Evolutionary conservation across 1,284 basidiomycete species (phyloP).

Genomic region (Coniferiporia sulphurascens): DNA sequence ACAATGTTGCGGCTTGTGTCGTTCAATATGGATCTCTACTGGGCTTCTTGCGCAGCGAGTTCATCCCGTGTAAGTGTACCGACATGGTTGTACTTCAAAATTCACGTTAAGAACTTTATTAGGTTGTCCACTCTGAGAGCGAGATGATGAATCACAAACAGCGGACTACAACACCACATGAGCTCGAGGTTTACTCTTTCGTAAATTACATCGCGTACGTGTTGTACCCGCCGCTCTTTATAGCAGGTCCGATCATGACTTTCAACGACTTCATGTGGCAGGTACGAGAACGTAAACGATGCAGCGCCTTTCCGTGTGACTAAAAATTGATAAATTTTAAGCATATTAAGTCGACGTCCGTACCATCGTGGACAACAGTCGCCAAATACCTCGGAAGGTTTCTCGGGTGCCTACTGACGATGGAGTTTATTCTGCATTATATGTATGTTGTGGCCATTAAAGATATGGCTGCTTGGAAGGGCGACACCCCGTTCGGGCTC

Average conservation of each 20-base stretch:
- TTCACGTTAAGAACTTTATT: background rate
- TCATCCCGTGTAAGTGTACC: constrained; percentile 39
- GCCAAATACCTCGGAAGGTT: constrained; percentile 69
- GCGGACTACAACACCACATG: constrained; percentile 44
- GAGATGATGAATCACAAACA: constrained; percentile 51
- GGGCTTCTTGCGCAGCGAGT: constrained; percentile 52
- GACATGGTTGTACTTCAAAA: background rate
- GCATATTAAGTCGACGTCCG: constrained; percentile 48
- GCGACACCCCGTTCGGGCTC: constrained; percentile 75
- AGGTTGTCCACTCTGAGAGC: constrained; percentile 30
- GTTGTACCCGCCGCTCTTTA: constrained; percentile 90
- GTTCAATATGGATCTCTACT: constrained; percentile 90
- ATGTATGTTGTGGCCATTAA: constrained; percentile 99
- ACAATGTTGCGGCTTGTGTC: constrained; percentile 94
- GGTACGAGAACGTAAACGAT: constrained; percentile 39
- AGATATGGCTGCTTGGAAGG: constrained; percentile 73
- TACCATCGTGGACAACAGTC: constrained; percentile 28
- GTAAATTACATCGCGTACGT: constrained; percentile 68
- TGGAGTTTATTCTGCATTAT: constrained; percentile 90
- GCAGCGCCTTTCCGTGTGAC: background rate
- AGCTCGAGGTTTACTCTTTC: constrained; percentile 49
- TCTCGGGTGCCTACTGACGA: constrained; percentile 66
- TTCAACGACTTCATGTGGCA: constrained; percentile 96
- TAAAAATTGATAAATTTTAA: constrained; percentile 26
- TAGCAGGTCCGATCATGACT: constrained; percentile 94